Evolutionary conservation across 2,329 filamentous ascomycete species (phyloP), one percentile per base, ranked within the genome.

Genomic region (Chalaropsis thielavioides): DNA sequence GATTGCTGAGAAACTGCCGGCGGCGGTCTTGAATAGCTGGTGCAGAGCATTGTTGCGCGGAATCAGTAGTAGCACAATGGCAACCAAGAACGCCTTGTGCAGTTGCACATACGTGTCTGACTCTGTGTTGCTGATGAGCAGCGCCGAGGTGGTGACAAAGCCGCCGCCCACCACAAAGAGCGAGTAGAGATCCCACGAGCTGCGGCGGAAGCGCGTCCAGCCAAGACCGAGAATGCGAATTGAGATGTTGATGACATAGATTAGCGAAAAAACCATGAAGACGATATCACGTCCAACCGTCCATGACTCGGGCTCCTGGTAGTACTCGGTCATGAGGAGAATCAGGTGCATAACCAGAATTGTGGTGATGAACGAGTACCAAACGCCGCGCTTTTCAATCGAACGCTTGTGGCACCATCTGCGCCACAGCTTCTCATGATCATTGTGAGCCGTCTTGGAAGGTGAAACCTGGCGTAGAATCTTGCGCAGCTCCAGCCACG

Each of bases 11-110:
- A 99, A 77, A 84, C 90, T 95, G 63, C 92, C 94, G 11, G 94
- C 94, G 0, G 92, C 95, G 1, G 95, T 99, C 75, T 99, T 99
- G 83, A 99, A 99, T 0, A 99, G 83, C 73, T 99, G 94, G 73
- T 99, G 95, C 24, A 99, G 82, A 61, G 95, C 92, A 71, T 99
- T 95, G 73, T 99, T 99, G 62, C 95, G 84, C 0, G 94, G 94
- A 68, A 99, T 99, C 41, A 99, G 82, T 62, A 99, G 79, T 8
- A 97, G 80, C 1, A 94, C 86, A 64, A 97, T 88, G 8, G 90
- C 87, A 22, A 97, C 94, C 40, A 99, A 81, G 74, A 95, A 96
- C 67, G 95, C 83, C 75, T 99, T 99, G 78, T 97, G 91, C 40
- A 96, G 76, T 75, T 92, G 89, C 41, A 86, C 80, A 70, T 92